Conservation (phyloP, 805 yeast genomes). For the Maudiozyma serrabonitensis region DNA sequence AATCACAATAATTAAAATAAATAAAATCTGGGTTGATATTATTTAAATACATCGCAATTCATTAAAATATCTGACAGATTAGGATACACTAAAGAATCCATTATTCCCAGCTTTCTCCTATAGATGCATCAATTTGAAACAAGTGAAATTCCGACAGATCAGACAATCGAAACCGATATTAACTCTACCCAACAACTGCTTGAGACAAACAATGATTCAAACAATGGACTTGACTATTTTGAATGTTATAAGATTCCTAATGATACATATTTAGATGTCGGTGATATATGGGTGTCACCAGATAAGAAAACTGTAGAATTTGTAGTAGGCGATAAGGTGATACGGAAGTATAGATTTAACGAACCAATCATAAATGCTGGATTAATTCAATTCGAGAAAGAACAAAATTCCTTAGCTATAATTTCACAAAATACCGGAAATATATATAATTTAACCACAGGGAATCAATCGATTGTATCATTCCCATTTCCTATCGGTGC, state of each 20-base stretch:
- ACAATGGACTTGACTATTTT: neutral
- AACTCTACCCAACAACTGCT: constrained; percentile 41
- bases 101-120: constrained; percentile 27
- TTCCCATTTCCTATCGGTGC: constrained; percentile 58
- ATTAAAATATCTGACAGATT: no score
- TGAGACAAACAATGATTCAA: constrained; percentile 8
- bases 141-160: neutral
- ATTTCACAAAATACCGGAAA: constrained; percentile 51
- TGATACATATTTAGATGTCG: constrained; percentile 2
- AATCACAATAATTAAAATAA: no score
- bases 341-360: constrained; percentile 36
- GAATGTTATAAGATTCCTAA: neutral
- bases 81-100: no score
- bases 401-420: constrained; percentile 41
- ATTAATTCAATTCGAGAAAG: constrained; percentile 42
- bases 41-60: no score
- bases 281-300: constrained; percentile 26
- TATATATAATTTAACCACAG: constrained; percentile 47
- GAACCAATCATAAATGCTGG: constrained; percentile 47
- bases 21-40: constrained; percentile 21
- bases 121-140: constrained; percentile 37
- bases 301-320: constrained; percentile 30
- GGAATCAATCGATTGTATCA: constrained; percentile 48
- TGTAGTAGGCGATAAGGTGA: constrained; percentile 26
- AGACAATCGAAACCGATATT: neutral